Base-by-base conservation (phyloP, 176 grass and related monocot genomes). In the Coix lacrymajobi region DNA sequence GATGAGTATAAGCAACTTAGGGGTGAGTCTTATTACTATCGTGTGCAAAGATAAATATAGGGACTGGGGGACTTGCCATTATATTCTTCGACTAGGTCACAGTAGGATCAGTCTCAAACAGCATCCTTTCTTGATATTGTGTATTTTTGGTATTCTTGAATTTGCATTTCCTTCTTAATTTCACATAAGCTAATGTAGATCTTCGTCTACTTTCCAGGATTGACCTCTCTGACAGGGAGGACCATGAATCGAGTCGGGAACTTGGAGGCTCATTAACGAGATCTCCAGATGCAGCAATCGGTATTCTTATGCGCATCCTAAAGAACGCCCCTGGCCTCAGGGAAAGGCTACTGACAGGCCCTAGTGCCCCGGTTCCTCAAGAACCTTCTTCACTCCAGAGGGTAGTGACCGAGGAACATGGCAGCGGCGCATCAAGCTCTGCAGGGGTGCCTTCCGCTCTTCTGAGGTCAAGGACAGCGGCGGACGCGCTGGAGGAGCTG, bases 401-500 rank as follows among this genome's bases (percentile, higher is more conserved):
- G 80, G 92, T 91, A 66, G 26, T 81, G 87, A 80, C 44, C 0
- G 81, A 89, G 77, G 89, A 92, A 89, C 78, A 76, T 58, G 75
- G 71, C 22, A 52, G 17, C 14, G 4, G 17, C 0, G 12, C 69
- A 66, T 92, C 78, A 40, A 85, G 83, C 68, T 88, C 88, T 67
- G 52, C 74, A 52, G 30, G 19, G 25, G 54, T 15, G 24, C 52
- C 82, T 66, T 46, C 83, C 6, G 10, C 39, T 22, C 44, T 58
- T n/a, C 69, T 83, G 52, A 78, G 64, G 37, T 83, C 90, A 17
- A 92, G 75, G 74, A 93, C 95, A 1, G 81, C 81, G 69, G 81
- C 84, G 0, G 84, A 98, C 11, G 92, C 81, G 7, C 87, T 92
- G 71, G 78, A 94, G 81, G 95, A 95, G 77, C 88, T 98, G 73